These are phyloP conservation scores for Symbiodinium natans DNA, from an alignment of 73 alveolate species.

Conservation along the genomic window DNA sequence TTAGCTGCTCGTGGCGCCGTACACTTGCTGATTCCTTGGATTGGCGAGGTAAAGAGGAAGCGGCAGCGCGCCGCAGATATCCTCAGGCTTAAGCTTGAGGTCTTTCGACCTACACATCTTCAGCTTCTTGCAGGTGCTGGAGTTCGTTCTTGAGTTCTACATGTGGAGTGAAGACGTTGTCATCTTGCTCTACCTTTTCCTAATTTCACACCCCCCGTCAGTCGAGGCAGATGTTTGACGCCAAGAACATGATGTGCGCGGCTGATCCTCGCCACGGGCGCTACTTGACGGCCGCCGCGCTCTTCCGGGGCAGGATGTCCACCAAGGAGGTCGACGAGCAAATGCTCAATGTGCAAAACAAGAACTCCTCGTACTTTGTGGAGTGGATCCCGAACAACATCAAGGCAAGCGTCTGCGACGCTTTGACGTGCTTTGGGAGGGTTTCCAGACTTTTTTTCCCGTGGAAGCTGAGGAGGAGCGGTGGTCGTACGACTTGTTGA, in stretches of 20 bases:
- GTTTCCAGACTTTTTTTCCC: too few relatives aligned
- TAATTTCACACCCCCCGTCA: background rate
- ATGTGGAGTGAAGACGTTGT: background rate
- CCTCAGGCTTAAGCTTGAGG: background rate
- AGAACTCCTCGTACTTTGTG: slow-evolving; percentile 98
- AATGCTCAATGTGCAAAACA: slow-evolving; percentile 22
- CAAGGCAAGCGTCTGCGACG: slow-evolving; percentile 98
- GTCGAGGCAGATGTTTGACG: slow-evolving; percentile 98
- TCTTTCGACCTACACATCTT: background rate
- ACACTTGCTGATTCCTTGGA: background rate
- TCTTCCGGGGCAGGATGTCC: slow-evolving; percentile 99
- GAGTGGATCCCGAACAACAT: slow-evolving; percentile 99
- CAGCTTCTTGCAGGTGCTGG: background rate
- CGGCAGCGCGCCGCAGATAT: background rate
- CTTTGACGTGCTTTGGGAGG: too few relatives aligned
- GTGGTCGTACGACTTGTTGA: too few relatives aligned
- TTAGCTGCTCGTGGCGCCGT: background rate
- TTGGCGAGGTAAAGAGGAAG: background rate
- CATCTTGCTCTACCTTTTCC: background rate
- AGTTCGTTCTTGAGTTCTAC: background rate
- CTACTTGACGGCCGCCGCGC: slow-evolving; percentile 99
- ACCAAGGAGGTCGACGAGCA: slow-evolving; percentile 95
- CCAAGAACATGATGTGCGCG: slow-evolving; percentile 97
- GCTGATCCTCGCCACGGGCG: slow-evolving; percentile 96
- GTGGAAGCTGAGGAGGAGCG: background rate